Base-by-base conservation (phyloP, 2,329 filamentous ascomycete species). In the Pseudogymnoascus sp. region DNA sequence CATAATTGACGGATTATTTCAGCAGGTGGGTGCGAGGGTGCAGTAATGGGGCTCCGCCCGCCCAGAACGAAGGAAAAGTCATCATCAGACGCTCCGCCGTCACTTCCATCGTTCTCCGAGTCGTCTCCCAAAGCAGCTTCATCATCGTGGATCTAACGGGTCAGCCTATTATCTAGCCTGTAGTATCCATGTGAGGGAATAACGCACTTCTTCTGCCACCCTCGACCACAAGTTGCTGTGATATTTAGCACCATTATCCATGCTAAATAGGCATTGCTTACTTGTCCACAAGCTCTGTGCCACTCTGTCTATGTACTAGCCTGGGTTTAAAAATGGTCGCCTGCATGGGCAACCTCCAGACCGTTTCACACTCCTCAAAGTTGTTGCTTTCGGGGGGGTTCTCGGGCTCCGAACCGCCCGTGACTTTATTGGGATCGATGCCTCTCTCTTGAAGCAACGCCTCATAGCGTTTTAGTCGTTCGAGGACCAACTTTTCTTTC, bases 1-100 rank as follows among this genome's bases (percentile, higher is more conserved):
- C 87, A 90, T 38, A 87, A 75, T 67, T 85, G 82, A 65, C 84
- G 80, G 61, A 85, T 84, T 64, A 84, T 81, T 31, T 84, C 79
- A 37, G 81, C 28, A 37, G 62, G 56, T 43, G 61, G 61, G 28
- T 65, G 64, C 38, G 59, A 67, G 65, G n/a, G 70, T 70, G 24
- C 62, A 65, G 46, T 67, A 56, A 35, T 66, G 12, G 22, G 66
- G 62, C 26, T 61, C 24, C 41, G 70, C 70, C 50, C 68, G 67
- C 28, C 56, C 43, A 74, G 66, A 35, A 72, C 66, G 65, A 66
- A 72, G 33, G 35, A 59, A 56, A 70, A 68, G 37, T 69, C 69
- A 63, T 71, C 68, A 61, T 69, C 65, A n/a, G 67, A 67, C 37
- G 60, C 61, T 64, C 68, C 69, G 59, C 24, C 7, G 28, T 69